These are phyloP conservation scores for Dendrobium chrysotoxum DNA, from an alignment of 106 monocot species.

Conservation along the genomic window DNA sequence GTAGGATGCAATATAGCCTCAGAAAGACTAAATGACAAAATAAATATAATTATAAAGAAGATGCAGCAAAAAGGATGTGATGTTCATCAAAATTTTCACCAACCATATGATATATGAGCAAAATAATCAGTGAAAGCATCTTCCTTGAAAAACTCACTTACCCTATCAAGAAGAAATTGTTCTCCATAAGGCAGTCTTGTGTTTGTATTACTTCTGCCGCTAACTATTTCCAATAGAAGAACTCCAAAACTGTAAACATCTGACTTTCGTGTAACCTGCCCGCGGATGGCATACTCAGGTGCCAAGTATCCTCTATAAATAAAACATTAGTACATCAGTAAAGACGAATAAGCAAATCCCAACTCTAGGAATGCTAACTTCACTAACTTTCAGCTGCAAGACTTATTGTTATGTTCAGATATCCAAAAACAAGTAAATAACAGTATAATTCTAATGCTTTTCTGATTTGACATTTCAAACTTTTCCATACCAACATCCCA, in stretches of 20 bases:
- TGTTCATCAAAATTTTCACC: background rate
- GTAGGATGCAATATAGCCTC: background rate
- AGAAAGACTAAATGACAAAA: background rate
- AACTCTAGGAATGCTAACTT: background rate
- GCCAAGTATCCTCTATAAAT: constrained; percentile 62
- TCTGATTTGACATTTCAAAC: too few species aligned
- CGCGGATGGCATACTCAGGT: constrained; percentile 69
- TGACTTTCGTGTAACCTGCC: constrained; percentile 64
- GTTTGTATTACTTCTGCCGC: constrained; percentile 56
- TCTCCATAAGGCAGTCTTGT: constrained; percentile 61
- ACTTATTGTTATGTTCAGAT: background rate
- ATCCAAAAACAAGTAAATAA: too few species aligned
- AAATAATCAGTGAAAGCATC: background rate
- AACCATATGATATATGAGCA: background rate
- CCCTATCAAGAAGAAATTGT: constrained; percentile 69
- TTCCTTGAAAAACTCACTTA: constrained; percentile 14
- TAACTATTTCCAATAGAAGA: constrained; percentile 73
- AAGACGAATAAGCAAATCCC: background rate
- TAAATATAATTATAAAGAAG: background rate
- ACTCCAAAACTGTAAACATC: constrained; percentile 74
- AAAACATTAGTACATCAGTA: constrained; percentile 17
- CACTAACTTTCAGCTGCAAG: background rate
- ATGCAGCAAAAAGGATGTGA: background rate
- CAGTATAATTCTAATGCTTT: background rate
- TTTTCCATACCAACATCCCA: background rate